Conservation (phyloP, 306 rosid genomes). For the Acacia confusa region DNA sequence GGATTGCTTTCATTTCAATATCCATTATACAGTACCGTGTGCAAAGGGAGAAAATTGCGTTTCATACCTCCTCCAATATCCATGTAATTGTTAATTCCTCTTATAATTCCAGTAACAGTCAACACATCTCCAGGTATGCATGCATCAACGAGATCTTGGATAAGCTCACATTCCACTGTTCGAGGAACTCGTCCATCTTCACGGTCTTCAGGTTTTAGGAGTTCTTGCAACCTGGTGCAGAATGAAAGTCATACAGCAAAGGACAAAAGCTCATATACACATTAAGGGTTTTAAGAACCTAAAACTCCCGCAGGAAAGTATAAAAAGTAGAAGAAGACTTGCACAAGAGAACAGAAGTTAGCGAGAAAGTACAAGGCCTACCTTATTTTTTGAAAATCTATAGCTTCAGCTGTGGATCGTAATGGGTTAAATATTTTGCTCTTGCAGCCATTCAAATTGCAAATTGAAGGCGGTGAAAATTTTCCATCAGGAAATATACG, state of each 20-base stretch:
- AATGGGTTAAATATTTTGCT: constrained; percentile 71
- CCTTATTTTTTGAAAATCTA: constrained; percentile 96
- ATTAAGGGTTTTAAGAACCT: constrained; percentile 12
- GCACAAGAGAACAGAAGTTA: constrained; percentile 13
- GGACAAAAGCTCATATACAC: background rate
- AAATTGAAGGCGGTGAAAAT: constrained; percentile 74
- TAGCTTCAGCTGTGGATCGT: constrained; percentile 71
- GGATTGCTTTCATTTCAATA: constrained; percentile 25
- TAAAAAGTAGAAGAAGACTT: background rate
- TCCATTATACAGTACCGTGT: background rate
- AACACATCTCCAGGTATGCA: constrained; percentile 98
- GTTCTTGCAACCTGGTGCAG: constrained; percentile 71
- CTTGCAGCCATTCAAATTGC: constrained; percentile 86
- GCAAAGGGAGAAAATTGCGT: constrained; percentile 15
- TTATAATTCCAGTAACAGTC: constrained; percentile 87
- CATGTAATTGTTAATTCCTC: constrained; percentile 90
- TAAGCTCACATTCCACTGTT: constrained; percentile 93
- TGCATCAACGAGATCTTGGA: constrained; percentile 86
- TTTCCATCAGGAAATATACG: constrained; percentile 86
- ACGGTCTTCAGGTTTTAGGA: constrained; percentile 78
- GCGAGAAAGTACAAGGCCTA: constrained; percentile 28
- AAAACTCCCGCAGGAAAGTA: constrained; percentile 2
- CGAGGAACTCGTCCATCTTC: constrained; percentile 98
- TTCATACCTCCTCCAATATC: constrained; percentile 92
- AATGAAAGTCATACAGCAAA: background rate